These are phyloP conservation scores for Trichomonas gallinae DNA, from an alignment of 208 protist genomes.

Conservation along the genomic window DNA sequence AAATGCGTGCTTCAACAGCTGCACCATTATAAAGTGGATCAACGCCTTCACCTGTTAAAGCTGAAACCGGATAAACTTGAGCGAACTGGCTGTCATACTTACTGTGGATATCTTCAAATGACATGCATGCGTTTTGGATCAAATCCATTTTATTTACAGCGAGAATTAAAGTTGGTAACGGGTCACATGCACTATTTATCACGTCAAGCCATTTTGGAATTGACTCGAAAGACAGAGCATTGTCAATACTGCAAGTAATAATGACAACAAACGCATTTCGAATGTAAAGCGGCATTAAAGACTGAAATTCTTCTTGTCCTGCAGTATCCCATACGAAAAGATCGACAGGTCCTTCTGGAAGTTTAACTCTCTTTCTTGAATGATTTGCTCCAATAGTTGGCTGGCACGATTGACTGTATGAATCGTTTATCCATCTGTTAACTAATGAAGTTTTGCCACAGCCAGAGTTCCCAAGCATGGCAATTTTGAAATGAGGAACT, in stretches of 20 bases:
- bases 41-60: neutral
- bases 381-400: neutral
- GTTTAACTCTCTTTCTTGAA: neutral
- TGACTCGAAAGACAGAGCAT: neutral
- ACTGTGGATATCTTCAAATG: neutral
- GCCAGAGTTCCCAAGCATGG: neutral
- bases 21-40: neutral
- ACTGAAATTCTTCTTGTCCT: neutral
- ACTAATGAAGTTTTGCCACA: neutral
- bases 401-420: neutral
- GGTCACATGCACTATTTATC: neutral
- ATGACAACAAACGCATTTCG: neutral
- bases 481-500: neutral
- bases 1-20: neutral
- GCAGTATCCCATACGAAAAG: neutral
- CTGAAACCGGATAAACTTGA: neutral
- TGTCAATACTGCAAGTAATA: neutral
- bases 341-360: neutral
- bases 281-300: neutral
- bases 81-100: neutral
- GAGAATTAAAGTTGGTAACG: neutral
- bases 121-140: neutral
- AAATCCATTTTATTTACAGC: constrained; percentile 2
- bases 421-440: neutral
- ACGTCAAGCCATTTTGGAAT: neutral